Evolutionary conservation across 371 early-diverging fungal genomes (phyloP).

Genomic region (Mucor racemosus): DNA sequence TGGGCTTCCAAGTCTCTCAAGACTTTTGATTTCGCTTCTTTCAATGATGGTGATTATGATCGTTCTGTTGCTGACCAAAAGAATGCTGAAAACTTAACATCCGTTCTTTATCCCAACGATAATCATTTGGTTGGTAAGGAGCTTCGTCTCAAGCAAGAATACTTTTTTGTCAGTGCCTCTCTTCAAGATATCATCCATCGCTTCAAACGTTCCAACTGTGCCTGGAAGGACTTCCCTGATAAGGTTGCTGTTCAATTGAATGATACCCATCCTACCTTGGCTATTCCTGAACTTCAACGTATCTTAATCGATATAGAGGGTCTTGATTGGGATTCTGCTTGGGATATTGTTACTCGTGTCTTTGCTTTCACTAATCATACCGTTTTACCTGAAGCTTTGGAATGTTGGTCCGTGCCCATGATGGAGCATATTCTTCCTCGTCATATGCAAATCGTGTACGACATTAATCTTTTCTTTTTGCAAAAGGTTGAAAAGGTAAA

Average conservation of each 20-base stretch:
- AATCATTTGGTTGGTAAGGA: slow-evolving; percentile 93
- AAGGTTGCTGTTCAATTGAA: slow-evolving; percentile 94
- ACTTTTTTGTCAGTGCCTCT: slow-evolving; percentile 90
- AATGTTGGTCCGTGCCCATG: slow-evolving; percentile 93
- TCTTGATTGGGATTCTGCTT: slow-evolving; percentile 90
- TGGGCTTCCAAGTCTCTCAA: slow-evolving; percentile 88
- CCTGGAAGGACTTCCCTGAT: slow-evolving; percentile 87
- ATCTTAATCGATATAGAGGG: slow-evolving; percentile 88
- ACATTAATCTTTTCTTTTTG: slow-evolving; percentile 94
- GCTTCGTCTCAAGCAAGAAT: slow-evolving; percentile 93
- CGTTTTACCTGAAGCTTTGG: slow-evolving; percentile 95
- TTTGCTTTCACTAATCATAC: slow-evolving; percentile 98
- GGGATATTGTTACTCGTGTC: slow-evolving; percentile 84
- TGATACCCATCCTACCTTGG: slow-evolving; percentile 84
- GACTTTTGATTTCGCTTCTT: slow-evolving; percentile 79
- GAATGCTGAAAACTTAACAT: slow-evolving; percentile 90
- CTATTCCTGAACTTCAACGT: slow-evolving; percentile 90
- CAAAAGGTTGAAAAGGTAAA: slow-evolving; percentile 86
- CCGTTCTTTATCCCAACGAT: slow-evolving; percentile 93
- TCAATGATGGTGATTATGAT: slow-evolving; percentile 92
- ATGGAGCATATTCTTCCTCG: slow-evolving; percentile 87
- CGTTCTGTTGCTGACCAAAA: slow-evolving; percentile 86
- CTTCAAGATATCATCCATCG: slow-evolving; percentile 86
- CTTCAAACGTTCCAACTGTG: slow-evolving; percentile 82
- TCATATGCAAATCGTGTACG: slow-evolving; percentile 94